phyloP scores from a whole-genome alignment of 371 early-diverging fungal genomes.

The Actinomucor elegans region DNA sequence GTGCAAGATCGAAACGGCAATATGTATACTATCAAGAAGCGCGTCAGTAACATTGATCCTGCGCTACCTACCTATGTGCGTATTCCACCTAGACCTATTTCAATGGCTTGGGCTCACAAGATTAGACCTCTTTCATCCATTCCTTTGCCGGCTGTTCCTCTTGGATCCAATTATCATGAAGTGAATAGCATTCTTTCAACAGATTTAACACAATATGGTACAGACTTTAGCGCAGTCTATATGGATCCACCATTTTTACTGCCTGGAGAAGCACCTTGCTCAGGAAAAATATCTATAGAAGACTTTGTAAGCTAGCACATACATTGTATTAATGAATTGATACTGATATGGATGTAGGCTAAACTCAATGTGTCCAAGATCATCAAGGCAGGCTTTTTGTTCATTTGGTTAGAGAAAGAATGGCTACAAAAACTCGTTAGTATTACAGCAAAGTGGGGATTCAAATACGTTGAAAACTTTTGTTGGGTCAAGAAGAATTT shows the following conservation, averaged over 20 bases:
- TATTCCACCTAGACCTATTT: slow-evolving; percentile 82
- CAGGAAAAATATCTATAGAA: slow-evolving; percentile 67
- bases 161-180: slow-evolving; percentile 32
- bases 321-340: neutral
- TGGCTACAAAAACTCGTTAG: slow-evolving; percentile 76
- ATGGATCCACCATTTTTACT: slow-evolving; percentile 90
- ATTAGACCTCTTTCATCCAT: slow-evolving; percentile 41
- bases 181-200: slow-evolving; percentile 35
- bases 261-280: slow-evolving; percentile 65
- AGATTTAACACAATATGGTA: slow-evolving; percentile 61
- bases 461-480: slow-evolving; percentile 94
- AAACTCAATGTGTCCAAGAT: slow-evolving; percentile 60
- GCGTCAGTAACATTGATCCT: slow-evolving; percentile 77
- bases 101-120: slow-evolving; percentile 82
- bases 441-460: slow-evolving; percentile 79
- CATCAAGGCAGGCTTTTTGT: slow-evolving; percentile 79
- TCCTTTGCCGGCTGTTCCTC: neutral
- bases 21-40: slow-evolving; percentile 78
- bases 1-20: slow-evolving; percentile 83
- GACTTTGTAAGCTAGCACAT: slow-evolving; percentile 52
- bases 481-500: slow-evolving; percentile 87
- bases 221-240: slow-evolving; percentile 76
- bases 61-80: slow-evolving; percentile 84
- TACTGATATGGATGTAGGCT: slow-evolving; percentile 33
- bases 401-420: slow-evolving; percentile 92